Base-by-base conservation (phyloP, 805 yeast genomes). In the Zygotorulaspora florentina region DNA sequence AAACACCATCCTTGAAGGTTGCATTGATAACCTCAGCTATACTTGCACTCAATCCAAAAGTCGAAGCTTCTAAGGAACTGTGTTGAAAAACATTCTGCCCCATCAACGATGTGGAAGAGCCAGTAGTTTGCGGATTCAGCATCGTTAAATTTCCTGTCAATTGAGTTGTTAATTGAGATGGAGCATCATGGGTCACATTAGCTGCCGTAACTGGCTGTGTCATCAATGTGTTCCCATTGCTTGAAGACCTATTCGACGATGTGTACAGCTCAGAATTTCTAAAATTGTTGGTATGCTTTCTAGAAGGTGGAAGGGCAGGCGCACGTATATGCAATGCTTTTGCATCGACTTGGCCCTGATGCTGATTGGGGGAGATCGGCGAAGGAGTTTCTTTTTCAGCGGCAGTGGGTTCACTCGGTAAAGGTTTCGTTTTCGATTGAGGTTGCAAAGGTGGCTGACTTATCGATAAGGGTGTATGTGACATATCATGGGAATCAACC, bases 11-110 rank as follows among this genome's bases (percentile, higher is more conserved):
- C 51, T 77, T 79, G 65, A 82, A 82, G 15, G 76, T 74, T 4
- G 88, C 96, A 60, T 80, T 83, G 51, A 87, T 72, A 10, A 85
- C 81, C 68, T 91, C 98, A n/a, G 93, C 90, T 52, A 89, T 71
- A 39, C 95, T 84, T 2, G 90, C 81, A 56, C 83, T 87, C 54
- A 91, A 70, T 2, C 93, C 95, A n/a, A 80, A 75, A 37, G 64
- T 61, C 13, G 58, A 47, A 11, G 75, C 67, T 23, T 76, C 71
- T 7, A 47, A 41, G 11, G 55, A 27, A 30, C 82, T 75, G 59
- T 78, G 85, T 51, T 70, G 76, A 60, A 73, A 70, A 49, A 69
- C 58, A 2, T 61, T 57, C 44, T 59, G 65, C 1, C 52, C 48
- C 12, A 36, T 40, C n/a, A 52, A 30, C 23, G 57, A 28, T 61